phyloP scores from a whole-genome alignment of 495 filamentous ascomycete genomes.

The Pseudevernia furfuracea region DNA sequence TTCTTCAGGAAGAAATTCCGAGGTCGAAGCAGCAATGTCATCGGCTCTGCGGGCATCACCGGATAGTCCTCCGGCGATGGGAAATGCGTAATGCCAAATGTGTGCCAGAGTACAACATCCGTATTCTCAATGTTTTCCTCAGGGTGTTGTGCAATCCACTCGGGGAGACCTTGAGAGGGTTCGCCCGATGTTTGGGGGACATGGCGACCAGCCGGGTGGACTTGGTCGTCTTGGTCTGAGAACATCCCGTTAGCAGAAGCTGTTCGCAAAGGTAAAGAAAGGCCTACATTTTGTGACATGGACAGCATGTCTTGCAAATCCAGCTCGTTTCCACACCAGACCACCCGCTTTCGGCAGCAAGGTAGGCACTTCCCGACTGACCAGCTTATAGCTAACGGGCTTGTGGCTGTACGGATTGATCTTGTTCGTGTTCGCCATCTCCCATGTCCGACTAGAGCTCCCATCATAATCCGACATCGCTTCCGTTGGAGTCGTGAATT shows the following conservation, averaged over 20 bases:
- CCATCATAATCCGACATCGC: slow-evolving; percentile 77
- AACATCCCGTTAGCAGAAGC: slow-evolving; percentile 4
- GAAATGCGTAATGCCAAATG: slow-evolving; percentile 90
- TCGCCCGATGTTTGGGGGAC: slow-evolving; percentile 89
- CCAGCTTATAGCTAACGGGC: slow-evolving; percentile 84
- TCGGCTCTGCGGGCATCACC: slow-evolving; percentile 88
- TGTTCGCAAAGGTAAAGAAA: background rate
- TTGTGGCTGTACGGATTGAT: slow-evolving; percentile 80
- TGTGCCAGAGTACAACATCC: slow-evolving; percentile 93
- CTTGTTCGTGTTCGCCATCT: slow-evolving; percentile 79
- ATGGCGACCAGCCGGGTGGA: slow-evolving; percentile 88
- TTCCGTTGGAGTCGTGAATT: slow-evolving; percentile 64
- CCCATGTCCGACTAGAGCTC: slow-evolving; percentile 75
- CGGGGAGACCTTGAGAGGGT: slow-evolving; percentile 66
- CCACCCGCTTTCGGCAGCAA: slow-evolving; percentile 79
- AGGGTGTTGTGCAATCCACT: slow-evolving; percentile 64
- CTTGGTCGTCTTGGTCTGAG: slow-evolving; percentile 71
- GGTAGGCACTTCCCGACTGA: slow-evolving; percentile 71
- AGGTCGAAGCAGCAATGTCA: slow-evolving; percentile 75
- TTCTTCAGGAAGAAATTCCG: slow-evolving; percentile 84
- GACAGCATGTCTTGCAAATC: slow-evolving; percentile 84
- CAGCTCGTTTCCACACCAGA: slow-evolving; percentile 88
- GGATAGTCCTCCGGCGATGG: slow-evolving; percentile 90
- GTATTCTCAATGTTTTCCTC: slow-evolving; percentile 75
- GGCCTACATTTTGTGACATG: slow-evolving; percentile 83